phyloP scores from a whole-genome alignment of 2,329 filamentous ascomycete species.

The Hortaea werneckii region DNA sequence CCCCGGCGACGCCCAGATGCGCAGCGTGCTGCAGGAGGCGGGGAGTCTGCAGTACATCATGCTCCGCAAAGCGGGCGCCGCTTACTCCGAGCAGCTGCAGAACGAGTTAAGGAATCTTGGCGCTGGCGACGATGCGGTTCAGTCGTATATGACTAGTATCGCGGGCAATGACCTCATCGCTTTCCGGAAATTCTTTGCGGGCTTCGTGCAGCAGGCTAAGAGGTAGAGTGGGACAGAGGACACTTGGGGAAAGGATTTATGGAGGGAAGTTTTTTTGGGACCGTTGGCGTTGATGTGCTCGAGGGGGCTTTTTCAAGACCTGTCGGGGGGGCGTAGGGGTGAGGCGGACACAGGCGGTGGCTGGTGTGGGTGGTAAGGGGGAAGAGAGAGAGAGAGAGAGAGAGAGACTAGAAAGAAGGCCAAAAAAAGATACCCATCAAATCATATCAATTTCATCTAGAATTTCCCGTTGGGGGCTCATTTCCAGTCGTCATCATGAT shows the following conservation, averaged over 20 bases:
- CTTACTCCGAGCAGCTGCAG: slow-evolving; percentile 62
- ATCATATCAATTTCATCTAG: too few relatives aligned
- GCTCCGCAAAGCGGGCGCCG: slow-evolving; percentile 76
- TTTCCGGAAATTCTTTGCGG: slow-evolving; percentile 37
- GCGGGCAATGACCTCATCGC: slow-evolving; percentile 31
- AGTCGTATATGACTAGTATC: slow-evolving; percentile 53
- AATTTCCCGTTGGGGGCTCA: too few relatives aligned
- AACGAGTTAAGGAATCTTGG: slow-evolving; percentile 56
- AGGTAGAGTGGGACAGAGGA: slow-evolving; percentile 3
- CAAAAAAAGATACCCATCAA: too few relatives aligned
- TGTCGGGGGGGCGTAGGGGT: too few relatives aligned
- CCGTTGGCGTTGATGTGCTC: too few relatives aligned
- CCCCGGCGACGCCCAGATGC: slow-evolving; percentile 76
- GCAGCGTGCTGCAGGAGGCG: slow-evolving; percentile 79
- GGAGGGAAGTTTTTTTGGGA: too few relatives aligned
- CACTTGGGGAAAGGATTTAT: background rate
- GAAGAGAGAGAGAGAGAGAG: too few relatives aligned
- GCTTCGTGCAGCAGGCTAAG: slow-evolving; percentile 30
- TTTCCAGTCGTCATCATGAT: too few relatives aligned
- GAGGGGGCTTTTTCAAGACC: too few relatives aligned
- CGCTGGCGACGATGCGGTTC: slow-evolving; percentile 53
- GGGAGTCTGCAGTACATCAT: slow-evolving; percentile 80
- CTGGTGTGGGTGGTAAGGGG: too few relatives aligned
- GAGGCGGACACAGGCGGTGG: too few relatives aligned
- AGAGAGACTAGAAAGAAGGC: too few relatives aligned